These are phyloP conservation scores for Yamadazyma scolyti DNA, from an alignment of 805 yeast species.

Conservation along the genomic window DNA sequence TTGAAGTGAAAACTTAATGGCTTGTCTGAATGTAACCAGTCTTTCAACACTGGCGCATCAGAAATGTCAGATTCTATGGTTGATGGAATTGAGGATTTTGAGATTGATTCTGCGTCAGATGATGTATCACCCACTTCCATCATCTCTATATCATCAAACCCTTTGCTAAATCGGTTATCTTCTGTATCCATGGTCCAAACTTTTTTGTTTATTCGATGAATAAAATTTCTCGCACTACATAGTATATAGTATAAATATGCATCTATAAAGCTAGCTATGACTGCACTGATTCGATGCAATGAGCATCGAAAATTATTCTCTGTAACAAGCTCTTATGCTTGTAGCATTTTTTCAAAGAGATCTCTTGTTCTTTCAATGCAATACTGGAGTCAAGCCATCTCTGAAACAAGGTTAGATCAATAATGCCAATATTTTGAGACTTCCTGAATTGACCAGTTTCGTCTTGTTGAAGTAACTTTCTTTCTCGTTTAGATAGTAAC, in stretches of 20 bases:
- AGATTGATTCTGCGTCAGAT: constrained; percentile 24
- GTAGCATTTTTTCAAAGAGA: constrained; percentile 11
- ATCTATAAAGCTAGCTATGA: too few species aligned
- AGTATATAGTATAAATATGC: too few species aligned
- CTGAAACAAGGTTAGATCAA: constrained; percentile 15
- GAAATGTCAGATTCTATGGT: constrained; percentile 9
- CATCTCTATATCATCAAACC: constrained; percentile 41
- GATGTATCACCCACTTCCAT: constrained; percentile 37
- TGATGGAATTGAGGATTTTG: constrained; percentile 14
- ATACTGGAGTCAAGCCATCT: constrained; percentile 15
- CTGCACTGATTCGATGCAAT: not conserved
- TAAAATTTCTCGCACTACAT: too few species aligned
- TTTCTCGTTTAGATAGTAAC: constrained; percentile 10
- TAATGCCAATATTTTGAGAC: constrained; percentile 10
- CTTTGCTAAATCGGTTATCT: constrained; percentile 12
- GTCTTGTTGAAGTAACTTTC: constrained; percentile 13
- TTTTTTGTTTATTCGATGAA: too few species aligned
- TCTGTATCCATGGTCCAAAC: too few species aligned
- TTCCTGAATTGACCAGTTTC: constrained; percentile 11
- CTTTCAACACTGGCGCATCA: constrained; percentile 40
- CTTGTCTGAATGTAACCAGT: constrained; percentile 40
- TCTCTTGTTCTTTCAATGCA: constrained; percentile 5
- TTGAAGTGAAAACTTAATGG: constrained; percentile 38
- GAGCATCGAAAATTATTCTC: constrained; percentile 11
- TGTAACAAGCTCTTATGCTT: constrained; percentile 12